Evolutionary conservation across 1,139 yeast genomes (phyloP).

Genomic region (Yamadazyma blattariae): DNA sequence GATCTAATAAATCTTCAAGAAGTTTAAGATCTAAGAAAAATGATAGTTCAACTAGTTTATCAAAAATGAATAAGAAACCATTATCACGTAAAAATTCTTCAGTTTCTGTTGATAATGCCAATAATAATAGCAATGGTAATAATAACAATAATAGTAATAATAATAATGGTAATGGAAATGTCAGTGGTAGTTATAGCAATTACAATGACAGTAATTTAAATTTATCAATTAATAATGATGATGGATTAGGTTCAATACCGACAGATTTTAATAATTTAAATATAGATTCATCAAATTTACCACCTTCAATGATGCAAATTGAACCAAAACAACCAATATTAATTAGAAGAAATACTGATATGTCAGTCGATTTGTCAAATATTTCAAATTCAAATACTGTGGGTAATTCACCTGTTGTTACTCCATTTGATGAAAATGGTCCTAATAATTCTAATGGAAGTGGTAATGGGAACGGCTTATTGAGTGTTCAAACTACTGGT

Average conservation of each 20-base stretch:
- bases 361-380: constrained; percentile 13
- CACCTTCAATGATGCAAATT: constrained; percentile 67
- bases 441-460: neutral
- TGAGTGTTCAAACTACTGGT: too few species aligned
- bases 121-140: neutral
- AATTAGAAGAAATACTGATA: constrained; percentile 37
- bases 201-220: too few species aligned
- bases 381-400: constrained; percentile 4
- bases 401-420: constrained; percentile 5
- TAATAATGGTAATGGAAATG: constrained; percentile 7
- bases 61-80: constrained; percentile 13
- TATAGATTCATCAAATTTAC: constrained; percentile 28
- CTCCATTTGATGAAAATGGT: constrained; percentile 9
- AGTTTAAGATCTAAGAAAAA: constrained; percentile 9
- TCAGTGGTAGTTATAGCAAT: neutral
- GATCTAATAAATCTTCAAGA: constrained; percentile 49
- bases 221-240: neutral
- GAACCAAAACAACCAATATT: constrained; percentile 71
- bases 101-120: neutral
- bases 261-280: constrained; percentile 5
- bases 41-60: constrained; percentile 13
- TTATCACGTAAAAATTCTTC: constrained; percentile 23
- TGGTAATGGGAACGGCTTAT: constrained; percentile 5
- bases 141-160: constrained; percentile 13
- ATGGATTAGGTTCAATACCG: constrained; percentile 13